Percentiles rank a stretch among this genome's conserved stretches.
These are phyloP conservation scores for Entomortierella parvispora DNA, from an alignment of 192 early-diverging fungal genomes.

Conservation along the genomic window DNA sequence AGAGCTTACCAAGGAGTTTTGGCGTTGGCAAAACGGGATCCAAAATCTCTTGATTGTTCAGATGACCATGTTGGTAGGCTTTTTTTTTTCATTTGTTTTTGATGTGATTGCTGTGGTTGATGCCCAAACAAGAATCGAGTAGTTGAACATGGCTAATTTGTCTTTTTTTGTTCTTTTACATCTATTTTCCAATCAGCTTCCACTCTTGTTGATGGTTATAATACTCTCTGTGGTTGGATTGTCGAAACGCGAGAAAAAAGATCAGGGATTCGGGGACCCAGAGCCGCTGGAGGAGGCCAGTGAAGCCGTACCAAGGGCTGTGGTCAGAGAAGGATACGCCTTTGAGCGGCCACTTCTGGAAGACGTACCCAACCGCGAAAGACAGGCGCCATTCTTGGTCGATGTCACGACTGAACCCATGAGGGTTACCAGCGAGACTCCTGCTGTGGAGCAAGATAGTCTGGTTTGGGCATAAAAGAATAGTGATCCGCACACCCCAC, in stretches of 20 bases:
- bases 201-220: conserved; percentile 12
- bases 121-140: neutral
- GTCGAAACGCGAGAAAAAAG: conserved; percentile 11
- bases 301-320: neutral
- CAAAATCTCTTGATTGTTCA: conserved; percentile 16
- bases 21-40: conserved; percentile 24
- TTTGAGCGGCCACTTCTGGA: conserved; percentile 15
- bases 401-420: neutral
- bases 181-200: conserved; percentile 10
- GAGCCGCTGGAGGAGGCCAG: conserved; percentile 18
- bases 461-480: no score
- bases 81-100: no score
- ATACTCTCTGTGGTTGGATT: conserved; percentile 17
- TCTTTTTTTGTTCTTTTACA: neutral
- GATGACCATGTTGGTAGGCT: conserved; percentile 14
- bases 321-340: conserved; percentile 3
- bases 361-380: neutral
- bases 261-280: conserved; percentile 7
- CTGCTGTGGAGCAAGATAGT: neutral
- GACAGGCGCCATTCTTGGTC: conserved; percentile 1
- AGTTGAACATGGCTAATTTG: neutral
- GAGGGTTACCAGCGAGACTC: conserved; percentile 1
- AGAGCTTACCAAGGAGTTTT: conserved; percentile 27
- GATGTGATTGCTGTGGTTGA: no score
- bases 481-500: no score